These are phyloP conservation scores for Friedmanniomyces endolithicus DNA, from an alignment of 495 filamentous ascomycete species.

Conservation along the genomic window DNA sequence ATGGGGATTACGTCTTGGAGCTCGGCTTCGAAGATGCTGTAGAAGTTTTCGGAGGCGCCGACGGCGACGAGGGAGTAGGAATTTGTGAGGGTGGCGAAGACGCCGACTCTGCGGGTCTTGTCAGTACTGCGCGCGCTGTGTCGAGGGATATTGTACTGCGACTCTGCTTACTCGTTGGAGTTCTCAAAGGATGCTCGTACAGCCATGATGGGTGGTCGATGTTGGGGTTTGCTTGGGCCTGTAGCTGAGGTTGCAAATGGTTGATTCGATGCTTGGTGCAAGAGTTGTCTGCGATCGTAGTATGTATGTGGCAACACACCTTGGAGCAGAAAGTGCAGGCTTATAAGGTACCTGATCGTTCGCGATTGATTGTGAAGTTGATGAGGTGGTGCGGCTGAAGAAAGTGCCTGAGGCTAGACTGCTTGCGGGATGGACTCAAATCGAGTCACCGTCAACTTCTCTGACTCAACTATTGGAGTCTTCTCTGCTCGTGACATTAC, in stretches of 20 bases:
- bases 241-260: neutral
- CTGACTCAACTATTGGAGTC: no score
- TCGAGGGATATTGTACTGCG: neutral
- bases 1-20: conserved; percentile 95
- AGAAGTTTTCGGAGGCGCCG: conserved; percentile 96
- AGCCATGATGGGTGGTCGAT: conserved; percentile 26
- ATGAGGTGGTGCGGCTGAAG: no score
- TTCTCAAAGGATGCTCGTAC: conserved; percentile 70
- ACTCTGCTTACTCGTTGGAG: conserved; percentile 71
- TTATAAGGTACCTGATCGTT: no score
- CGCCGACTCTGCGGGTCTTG: conserved; percentile 59
- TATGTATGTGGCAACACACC: no score
- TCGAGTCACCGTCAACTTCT: no score
- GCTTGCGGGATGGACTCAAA: no score
- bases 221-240: neutral
- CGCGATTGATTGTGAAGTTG: no score
- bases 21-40: conserved; percentile 93
- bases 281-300: no score
- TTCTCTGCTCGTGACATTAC: no score
- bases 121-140: neutral
- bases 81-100: conserved; percentile 92
- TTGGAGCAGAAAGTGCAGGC: no score
- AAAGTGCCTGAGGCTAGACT: no score
- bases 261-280: neutral
- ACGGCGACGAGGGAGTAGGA: conserved; percentile 86